A percentile compares a stretch with the other conserved stretches of the same genome.
Conservation (phyloP, 2,329 filamentous ascomycete species). For the Neurospora sp. region DNA sequence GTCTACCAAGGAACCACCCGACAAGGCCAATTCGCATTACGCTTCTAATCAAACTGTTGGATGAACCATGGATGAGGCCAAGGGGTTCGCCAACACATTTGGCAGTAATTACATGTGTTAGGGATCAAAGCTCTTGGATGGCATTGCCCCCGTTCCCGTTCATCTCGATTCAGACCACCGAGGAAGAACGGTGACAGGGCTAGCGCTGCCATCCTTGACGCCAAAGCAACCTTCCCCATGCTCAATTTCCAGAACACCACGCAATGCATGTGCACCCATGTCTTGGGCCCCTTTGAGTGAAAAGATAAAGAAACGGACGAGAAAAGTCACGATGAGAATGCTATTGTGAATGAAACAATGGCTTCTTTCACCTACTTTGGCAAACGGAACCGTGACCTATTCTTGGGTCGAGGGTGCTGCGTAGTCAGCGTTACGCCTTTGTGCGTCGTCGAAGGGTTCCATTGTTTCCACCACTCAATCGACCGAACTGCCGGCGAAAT, state of each 20-base stretch:
- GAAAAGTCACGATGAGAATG: background rate
- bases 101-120: background rate
- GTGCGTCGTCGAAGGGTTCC: background rate
- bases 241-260: background rate
- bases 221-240: background rate
- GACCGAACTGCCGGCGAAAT: background rate
- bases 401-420: background rate
- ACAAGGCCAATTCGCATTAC: background rate
- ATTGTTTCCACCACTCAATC: background rate
- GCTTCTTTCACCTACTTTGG: background rate
- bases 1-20: background rate
- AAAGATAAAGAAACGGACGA: background rate
- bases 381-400: background rate
- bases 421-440: background rate
- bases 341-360: background rate
- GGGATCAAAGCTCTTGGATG: background rate
- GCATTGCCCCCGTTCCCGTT: background rate
- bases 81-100: background rate
- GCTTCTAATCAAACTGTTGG: background rate
- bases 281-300: background rate
- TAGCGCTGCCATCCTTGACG: background rate
- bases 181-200: background rate
- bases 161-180: background rate
- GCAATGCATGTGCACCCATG: background rate
- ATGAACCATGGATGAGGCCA: background rate